Evolutionary conservation across 2,329 filamentous ascomycete species (phyloP).

Genomic region (Hymenoscyphus albidus): DNA sequence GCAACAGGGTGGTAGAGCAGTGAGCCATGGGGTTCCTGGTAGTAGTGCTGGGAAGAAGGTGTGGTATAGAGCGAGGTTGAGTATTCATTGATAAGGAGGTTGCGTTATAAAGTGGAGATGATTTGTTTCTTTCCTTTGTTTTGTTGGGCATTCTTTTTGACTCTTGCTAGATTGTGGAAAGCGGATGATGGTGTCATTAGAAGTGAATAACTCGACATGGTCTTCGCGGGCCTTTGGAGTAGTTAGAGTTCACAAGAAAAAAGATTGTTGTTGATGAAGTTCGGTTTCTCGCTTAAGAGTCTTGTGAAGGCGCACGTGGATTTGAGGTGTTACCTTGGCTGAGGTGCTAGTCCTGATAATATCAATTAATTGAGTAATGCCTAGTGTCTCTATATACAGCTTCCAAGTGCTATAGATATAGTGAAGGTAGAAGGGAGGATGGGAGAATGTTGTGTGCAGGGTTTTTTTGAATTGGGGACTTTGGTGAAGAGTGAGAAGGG

Average conservation of each 20-base stretch:
- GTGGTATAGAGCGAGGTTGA: constrained; percentile 33
- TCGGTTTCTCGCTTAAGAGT: background rate
- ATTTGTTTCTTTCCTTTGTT: background rate
- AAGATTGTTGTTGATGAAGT: background rate
- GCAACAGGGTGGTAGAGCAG: constrained; percentile 12
- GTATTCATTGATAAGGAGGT: constrained; percentile 26
- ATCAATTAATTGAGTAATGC: background rate
- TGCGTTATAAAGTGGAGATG: background rate
- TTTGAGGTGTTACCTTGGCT: too few relatives aligned
- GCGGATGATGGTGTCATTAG: constrained; percentile 14
- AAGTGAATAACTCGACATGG: constrained; percentile 24
- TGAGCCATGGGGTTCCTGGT: constrained; percentile 8
- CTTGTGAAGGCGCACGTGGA: background rate
- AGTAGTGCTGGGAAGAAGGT: constrained; percentile 21
- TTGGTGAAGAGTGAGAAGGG: background rate
- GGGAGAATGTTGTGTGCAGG: background rate
- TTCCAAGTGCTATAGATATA: background rate
- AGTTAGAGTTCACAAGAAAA: background rate
- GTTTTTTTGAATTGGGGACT: background rate
- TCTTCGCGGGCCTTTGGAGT: background rate
- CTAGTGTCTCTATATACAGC: background rate
- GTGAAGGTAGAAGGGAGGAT: background rate
- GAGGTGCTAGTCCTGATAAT: background rate
- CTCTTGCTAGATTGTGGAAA: background rate
- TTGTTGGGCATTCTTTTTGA: background rate